These are phyloP conservation scores for Zizania palustris DNA, from an alignment of 202 grass and related monocot genomes.

Conservation along the genomic window DNA sequence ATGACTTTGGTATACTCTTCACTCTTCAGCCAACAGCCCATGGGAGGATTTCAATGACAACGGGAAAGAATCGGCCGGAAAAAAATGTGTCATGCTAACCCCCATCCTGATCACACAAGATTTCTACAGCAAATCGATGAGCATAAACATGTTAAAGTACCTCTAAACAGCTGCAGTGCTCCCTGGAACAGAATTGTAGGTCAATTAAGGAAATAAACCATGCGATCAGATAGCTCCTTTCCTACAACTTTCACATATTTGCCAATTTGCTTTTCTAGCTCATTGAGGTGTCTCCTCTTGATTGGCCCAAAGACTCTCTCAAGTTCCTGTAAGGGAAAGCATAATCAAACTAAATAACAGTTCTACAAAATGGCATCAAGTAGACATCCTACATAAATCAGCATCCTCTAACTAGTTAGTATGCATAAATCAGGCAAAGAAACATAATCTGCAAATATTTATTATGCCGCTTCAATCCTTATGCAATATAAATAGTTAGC, in stretches of 20 bases:
- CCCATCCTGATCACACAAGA: background rate
- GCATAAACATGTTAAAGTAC: background rate
- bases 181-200: background rate
- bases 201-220: slow-evolving; percentile 67
- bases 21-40: background rate
- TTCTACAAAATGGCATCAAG: background rate
- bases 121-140: slow-evolving; percentile 3
- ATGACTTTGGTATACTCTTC: background rate
- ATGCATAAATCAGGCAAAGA: background rate
- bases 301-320: slow-evolving; percentile 52
- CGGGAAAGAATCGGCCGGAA: background rate
- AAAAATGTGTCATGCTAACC: slow-evolving; percentile 17
- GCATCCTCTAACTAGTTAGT: background rate
- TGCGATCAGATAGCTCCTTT: slow-evolving; percentile 66
- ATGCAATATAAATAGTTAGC: background rate
- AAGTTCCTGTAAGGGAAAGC: slow-evolving; percentile 63
- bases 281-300: slow-evolving; percentile 44
- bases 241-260: slow-evolving; percentile 68
- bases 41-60: background rate
- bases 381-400: background rate
- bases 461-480: background rate
- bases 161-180: background rate
- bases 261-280: slow-evolving; percentile 62
- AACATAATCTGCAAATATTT: background rate
- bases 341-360: background rate